A percentile compares a stretch with the other conserved stretches of the same genome.
phyloP scores from a whole-genome alignment of 2,329 filamentous ascomycete species.

The Aquanectria penicillioides region DNA sequence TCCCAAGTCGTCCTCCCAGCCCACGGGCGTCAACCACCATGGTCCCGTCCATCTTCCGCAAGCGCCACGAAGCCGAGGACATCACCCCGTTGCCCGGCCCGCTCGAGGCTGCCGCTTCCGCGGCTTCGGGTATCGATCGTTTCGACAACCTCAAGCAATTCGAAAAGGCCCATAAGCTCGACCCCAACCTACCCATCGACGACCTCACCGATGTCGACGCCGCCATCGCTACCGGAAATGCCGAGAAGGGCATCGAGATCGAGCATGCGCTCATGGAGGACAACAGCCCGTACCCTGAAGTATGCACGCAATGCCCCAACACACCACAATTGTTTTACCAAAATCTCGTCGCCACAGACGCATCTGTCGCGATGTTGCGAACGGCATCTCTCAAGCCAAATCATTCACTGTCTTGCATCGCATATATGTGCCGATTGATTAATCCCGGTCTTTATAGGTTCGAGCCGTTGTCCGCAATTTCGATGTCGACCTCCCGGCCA shows the following conservation, averaged over 20 bases:
- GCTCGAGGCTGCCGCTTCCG: slow-evolving; percentile 51
- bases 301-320: slow-evolving; percentile 43
- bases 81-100: slow-evolving; percentile 55
- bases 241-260: slow-evolving; percentile 65
- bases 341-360: neutral
- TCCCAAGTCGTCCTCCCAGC: neutral
- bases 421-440: slow-evolving; percentile 1
- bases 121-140: slow-evolving; percentile 52
- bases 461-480: slow-evolving; percentile 72
- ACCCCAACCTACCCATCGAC: slow-evolving; percentile 72
- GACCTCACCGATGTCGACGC: slow-evolving; percentile 69
- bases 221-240: slow-evolving; percentile 63
- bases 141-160: slow-evolving; percentile 63
- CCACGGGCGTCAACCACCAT: slow-evolving; percentile 30
- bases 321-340: neutral
- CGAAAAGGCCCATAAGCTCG: slow-evolving; percentile 69
- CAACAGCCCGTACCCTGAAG: slow-evolving; percentile 74
- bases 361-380: neutral
- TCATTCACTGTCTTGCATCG: neutral
- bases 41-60: slow-evolving; percentile 54
- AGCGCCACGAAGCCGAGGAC: slow-evolving; percentile 57
- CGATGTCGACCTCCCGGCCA: slow-evolving; percentile 71
- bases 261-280: slow-evolving; percentile 69
- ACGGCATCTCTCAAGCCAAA: neutral
- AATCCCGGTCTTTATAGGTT: slow-evolving; percentile 54